phyloP scores from a whole-genome alignment of 1,284 basidiomycete species.

The Trichosporon sp. region DNA sequence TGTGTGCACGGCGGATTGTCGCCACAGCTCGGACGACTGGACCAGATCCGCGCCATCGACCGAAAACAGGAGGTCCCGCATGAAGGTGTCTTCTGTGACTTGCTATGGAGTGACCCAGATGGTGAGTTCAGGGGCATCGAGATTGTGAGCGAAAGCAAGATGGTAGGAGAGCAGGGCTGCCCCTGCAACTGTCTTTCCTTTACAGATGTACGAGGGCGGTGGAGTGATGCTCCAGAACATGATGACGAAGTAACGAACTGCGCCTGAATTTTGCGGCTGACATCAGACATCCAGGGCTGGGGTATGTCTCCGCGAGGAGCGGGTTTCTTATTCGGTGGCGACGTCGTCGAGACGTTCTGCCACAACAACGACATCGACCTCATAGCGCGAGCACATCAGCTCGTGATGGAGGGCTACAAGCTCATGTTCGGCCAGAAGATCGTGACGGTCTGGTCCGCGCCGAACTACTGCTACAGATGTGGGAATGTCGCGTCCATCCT shows the following conservation, averaged over 20 bases:
- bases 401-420: conserved; percentile 98
- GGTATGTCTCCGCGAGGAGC: conserved; percentile 94
- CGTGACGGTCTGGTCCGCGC: conserved; percentile 97
- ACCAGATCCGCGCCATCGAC: conserved; percentile 95
- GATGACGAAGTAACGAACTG: too few relatives aligned
- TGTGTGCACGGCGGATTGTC: conserved; percentile 91
- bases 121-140: conserved; percentile 52
- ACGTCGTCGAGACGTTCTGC: conserved; percentile 83
- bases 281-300: conserved; percentile 80
- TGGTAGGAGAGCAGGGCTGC: too few relatives aligned
- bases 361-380: conserved; percentile 90
- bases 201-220: too few relatives aligned
- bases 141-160: too few relatives aligned
- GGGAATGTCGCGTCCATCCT: conserved; percentile 92
- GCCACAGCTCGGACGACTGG: conserved; percentile 73
- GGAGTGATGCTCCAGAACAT: too few relatives aligned
- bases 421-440: conserved; percentile 94
- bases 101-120: conserved; percentile 98
- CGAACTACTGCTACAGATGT: conserved; percentile 96
- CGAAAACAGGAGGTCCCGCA: conserved; percentile 99
- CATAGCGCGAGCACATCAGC: conserved; percentile 93
- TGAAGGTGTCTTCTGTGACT: conserved; percentile 97
- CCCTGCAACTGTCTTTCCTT: too few relatives aligned
- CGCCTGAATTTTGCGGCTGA: neutral
- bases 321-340: conserved; percentile 89